Percentiles rank a stretch among this genome's conserved stretches.
These are phyloP conservation scores for Flaveria bidentis DNA, from an alignment of 129 eudicot genomes.

Conservation along the genomic window DNA sequence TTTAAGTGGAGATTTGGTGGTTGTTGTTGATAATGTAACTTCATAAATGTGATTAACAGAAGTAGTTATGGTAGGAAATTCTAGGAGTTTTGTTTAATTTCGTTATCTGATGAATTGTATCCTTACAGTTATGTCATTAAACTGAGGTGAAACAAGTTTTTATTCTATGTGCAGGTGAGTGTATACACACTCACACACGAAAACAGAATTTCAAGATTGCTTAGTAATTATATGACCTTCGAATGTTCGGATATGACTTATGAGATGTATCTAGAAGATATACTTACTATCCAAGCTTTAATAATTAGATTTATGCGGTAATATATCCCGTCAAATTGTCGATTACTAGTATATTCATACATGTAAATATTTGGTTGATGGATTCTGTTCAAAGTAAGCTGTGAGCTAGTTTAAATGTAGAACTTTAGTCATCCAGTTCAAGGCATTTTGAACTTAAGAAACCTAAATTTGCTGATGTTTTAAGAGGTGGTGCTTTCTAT, in stretches of 20 bases:
- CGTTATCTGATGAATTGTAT: neutral
- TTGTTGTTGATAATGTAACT: neutral
- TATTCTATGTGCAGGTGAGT: neutral
- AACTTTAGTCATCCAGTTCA: neutral
- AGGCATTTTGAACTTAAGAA: neutral
- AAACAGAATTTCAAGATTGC: no score
- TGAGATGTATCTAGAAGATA: neutral
- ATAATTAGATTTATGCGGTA: neutral
- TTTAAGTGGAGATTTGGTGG: neutral
- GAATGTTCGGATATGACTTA: neutral
- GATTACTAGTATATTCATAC: neutral
- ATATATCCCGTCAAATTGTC: neutral
- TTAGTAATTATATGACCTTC: neutral
- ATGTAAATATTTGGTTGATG: neutral
- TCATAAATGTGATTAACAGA: neutral
- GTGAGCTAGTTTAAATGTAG: neutral
- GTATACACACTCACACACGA: neutral
- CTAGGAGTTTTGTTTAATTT: neutral
- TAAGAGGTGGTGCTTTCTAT: neutral
- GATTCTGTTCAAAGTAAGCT: conserved; percentile 1
- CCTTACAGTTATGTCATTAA: neutral
- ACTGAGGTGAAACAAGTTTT: neutral
- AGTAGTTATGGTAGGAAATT: conserved; percentile 3
- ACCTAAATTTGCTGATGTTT: neutral
- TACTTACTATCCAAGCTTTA: neutral